Evolutionary conservation across 495 filamentous ascomycete genomes (phyloP), one percentile per base, ranked within the genome.

Genomic region (Lophiotrema nucula): DNA sequence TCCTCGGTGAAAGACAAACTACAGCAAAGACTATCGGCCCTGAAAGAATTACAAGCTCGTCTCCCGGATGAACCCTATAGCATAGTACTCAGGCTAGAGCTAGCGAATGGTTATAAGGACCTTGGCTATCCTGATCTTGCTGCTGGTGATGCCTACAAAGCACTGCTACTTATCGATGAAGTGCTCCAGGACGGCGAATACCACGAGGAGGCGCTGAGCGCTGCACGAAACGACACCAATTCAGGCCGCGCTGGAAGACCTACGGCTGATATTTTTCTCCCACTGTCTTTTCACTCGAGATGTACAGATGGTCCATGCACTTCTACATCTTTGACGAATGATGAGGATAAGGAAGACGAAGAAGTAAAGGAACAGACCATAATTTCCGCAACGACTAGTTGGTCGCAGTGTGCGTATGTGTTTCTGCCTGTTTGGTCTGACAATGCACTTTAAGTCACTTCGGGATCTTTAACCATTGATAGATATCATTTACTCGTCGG

Each of bases 41-140:
- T 67, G 6, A 22, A 15, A 25, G 51, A 60, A 16, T 44, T 64
- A 4, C 55, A 60, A 55, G 6, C 25, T 6, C 12, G 25, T 47
- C 23, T 61, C 22, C 10, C 24, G 10, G 60, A 73, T 2, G 67
- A 79, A 26, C 89, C 91, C 2, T 93, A 96, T 71, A 87, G 90
- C 64, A 76, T 90, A n/a, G 77, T 87, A 48, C 76, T 84, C 16
- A 90, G 92, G 66, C 75, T 95, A 38, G 75, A 84, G 56, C 82
- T 92, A 23, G 88, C 89, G 24, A 71, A 79, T 25, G 75, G 84
- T 25, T 84, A 96, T 70, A 76, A 85, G 35, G 70, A 84, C 51
- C 80, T 97, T 26, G 88, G 83, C 28, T 97, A 93, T 71, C 89
- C 89, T 1, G 93, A 98, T 70, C 79, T 98, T 15, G 89, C 89